Evolutionary conservation across 352 stramenopile genomes (phyloP).

Genomic region (Phytophthora meadii): DNA sequence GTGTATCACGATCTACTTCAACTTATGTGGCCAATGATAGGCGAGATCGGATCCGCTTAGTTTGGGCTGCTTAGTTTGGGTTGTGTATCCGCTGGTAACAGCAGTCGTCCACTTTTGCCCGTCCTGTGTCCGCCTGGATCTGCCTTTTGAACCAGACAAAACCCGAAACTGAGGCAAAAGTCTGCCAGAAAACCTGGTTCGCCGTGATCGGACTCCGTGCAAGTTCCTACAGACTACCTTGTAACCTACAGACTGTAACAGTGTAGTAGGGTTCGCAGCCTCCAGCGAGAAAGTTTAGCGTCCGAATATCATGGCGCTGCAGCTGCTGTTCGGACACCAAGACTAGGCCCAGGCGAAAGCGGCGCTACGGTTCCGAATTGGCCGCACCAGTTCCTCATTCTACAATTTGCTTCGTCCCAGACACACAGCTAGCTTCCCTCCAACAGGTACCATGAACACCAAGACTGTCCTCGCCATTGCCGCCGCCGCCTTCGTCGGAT

Average conservation of each 20-base stretch:
- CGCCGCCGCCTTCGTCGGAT: conserved; percentile 24
- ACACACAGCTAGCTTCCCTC: conserved; percentile 9
- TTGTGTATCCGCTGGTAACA: conserved; percentile 13
- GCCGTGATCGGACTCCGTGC: neutral
- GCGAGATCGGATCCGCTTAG: neutral
- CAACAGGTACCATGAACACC: conserved; percentile 36
- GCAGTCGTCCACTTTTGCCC: conserved; percentile 1
- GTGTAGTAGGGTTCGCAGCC: neutral
- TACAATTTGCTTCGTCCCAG: conserved; percentile 21
- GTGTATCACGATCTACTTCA: neutral
- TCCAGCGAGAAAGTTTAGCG: neutral
- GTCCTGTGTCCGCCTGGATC: neutral
- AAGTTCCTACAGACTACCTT: neutral
- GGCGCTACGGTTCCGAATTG: neutral
- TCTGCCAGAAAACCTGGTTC: conserved; percentile 1
- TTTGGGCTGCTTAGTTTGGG: conserved; percentile 10
- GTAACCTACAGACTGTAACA: no score
- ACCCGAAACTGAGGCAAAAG: neutral
- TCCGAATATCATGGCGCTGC: neutral
- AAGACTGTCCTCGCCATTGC: conserved; percentile 29
- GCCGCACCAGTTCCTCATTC: conserved; percentile 9
- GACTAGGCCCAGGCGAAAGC: neutral
- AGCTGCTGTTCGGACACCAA: neutral
- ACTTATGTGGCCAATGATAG: neutral
- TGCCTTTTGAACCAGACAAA: conserved; percentile 1